A percentile compares a stretch with the other conserved stretches of the same genome.
Conservation (phyloP, 2,329 filamentous ascomycete species). For the Aspergillus thermomutatus region DNA sequence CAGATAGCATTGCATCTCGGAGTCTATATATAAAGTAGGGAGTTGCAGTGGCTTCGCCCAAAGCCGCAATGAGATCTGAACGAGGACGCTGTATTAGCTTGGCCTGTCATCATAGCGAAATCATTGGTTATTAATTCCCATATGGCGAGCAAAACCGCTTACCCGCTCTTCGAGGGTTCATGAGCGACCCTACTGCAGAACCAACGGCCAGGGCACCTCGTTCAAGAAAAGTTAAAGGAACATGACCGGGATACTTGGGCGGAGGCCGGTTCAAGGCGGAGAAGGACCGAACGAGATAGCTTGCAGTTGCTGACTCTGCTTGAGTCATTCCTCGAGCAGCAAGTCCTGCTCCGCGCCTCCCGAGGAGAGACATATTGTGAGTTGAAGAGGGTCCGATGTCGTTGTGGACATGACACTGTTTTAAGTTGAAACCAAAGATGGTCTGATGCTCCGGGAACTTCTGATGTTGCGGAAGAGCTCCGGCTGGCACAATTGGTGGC, state of each 20-base stretch:
- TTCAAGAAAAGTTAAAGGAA: conserved; percentile 78
- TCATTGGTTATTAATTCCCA: conserved; percentile 3
- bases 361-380: conserved; percentile 28
- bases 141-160: conserved; percentile 11
- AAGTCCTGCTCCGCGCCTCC: conserved; percentile 14
- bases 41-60: conserved; percentile 91
- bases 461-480: conserved; percentile 5
- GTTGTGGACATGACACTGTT: conserved; percentile 10
- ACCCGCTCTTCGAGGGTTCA: conserved; percentile 80
- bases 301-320: conserved; percentile 4
- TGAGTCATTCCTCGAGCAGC: conserved; percentile 12
- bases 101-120: not conserved
- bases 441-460: not conserved
- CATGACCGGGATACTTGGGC: conserved; percentile 87
- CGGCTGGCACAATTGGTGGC: conserved; percentile 9
- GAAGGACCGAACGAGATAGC: conserved; percentile 53
- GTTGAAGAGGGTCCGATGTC: not conserved
- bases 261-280: conserved; percentile 80
- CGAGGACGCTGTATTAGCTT: not conserved
- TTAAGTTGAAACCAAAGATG: not conserved
- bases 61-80: conserved; percentile 82
- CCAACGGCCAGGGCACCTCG: conserved; percentile 66
- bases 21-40: conserved; percentile 94
- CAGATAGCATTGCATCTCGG: conserved; percentile 82
- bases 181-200: conserved; percentile 57